phyloP scores from a whole-genome alignment of 1,284 basidiomycete species.

The Moesziomyces aphidis region DNA sequence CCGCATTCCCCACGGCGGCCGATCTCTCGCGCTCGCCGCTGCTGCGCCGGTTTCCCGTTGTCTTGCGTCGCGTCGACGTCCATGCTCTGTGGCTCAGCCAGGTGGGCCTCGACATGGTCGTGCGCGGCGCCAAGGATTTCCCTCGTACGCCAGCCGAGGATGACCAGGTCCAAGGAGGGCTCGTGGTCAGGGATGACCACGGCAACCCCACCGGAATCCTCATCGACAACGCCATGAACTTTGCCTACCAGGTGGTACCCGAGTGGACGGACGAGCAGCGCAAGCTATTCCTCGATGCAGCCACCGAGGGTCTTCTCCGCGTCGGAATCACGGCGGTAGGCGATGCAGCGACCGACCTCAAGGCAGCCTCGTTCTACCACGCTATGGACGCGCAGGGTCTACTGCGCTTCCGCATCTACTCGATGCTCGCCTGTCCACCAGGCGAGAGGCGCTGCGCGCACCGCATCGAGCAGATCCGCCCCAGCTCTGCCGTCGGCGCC shows the following conservation, averaged over 20 bases:
- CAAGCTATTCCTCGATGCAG: constrained; percentile 76
- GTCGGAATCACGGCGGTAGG: constrained; percentile 72
- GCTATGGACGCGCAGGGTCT: constrained; percentile 28
- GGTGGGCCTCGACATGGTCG: constrained; percentile 71
- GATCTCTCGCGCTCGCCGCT: constrained; percentile 72
- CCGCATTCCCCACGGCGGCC: constrained; percentile 75
- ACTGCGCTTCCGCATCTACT: constrained; percentile 51
- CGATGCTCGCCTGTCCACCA: constrained; percentile 49
- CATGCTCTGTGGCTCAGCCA: constrained; percentile 87
- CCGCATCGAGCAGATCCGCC: constrained; percentile 16
- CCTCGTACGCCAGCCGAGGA: constrained; percentile 25
- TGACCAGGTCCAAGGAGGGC: constrained; percentile 77
- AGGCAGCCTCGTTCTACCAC: constrained; percentile 40
- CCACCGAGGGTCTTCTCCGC: constrained; percentile 76
- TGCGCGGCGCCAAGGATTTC: constrained; percentile 64
- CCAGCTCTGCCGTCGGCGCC: neutral
- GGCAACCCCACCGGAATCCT: constrained; percentile 79
- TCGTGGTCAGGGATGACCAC: constrained; percentile 76
- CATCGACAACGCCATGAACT: constrained; percentile 64
- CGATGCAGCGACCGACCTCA: constrained; percentile 52
- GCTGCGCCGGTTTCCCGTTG: constrained; percentile 31
- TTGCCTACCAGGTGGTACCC: constrained; percentile 55
- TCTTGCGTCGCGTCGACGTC: constrained; percentile 73
- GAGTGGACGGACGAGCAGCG: constrained; percentile 69
- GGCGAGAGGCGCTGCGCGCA: constrained; percentile 33